phyloP scores from a whole-genome alignment of 2,329 filamentous ascomycete genomes.

The Talaromyces sp. region DNA sequence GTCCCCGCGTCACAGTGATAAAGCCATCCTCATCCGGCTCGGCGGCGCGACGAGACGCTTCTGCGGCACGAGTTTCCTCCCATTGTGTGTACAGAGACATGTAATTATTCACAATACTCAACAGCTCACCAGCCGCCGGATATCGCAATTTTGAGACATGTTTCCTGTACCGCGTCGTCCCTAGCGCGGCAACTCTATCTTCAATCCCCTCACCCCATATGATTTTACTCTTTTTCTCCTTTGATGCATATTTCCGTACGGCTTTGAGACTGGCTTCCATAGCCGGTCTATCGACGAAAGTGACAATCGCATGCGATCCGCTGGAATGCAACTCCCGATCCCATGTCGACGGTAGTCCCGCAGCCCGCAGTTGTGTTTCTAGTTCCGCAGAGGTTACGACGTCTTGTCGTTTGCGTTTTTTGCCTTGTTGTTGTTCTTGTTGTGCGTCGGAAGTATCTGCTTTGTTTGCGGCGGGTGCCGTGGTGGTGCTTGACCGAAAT shows the following conservation, averaged over 20 bases:
- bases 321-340: conserved; percentile 65
- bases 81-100: conserved; percentile 72
- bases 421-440: conserved; percentile 26
- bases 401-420: conserved; percentile 60
- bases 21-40: conserved; percentile 95
- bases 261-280: conserved; percentile 74
- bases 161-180: conserved; percentile 51
- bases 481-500: conserved; percentile 32
- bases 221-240: conserved; percentile 22
- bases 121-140: conserved; percentile 64
- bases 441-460: neutral
- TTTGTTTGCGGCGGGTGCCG: neutral
- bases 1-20: conserved; percentile 81
- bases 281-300: conserved; percentile 79
- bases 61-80: conserved; percentile 62
- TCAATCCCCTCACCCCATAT: conserved; percentile 65
- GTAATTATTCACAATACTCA: conserved; percentile 75
- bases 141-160: conserved; percentile 67
- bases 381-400: conserved; percentile 46
- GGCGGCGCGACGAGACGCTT: conserved; percentile 63
- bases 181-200: conserved; percentile 57
- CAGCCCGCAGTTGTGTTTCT: conserved; percentile 55
- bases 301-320: conserved; percentile 74
- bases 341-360: conserved; percentile 69
- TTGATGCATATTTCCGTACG: conserved; percentile 57